A percentile compares a stretch with the other conserved stretches of the same genome.
Conservation (phyloP, 176 grass and related monocot species). For the Oryza glumipatula region DNA sequence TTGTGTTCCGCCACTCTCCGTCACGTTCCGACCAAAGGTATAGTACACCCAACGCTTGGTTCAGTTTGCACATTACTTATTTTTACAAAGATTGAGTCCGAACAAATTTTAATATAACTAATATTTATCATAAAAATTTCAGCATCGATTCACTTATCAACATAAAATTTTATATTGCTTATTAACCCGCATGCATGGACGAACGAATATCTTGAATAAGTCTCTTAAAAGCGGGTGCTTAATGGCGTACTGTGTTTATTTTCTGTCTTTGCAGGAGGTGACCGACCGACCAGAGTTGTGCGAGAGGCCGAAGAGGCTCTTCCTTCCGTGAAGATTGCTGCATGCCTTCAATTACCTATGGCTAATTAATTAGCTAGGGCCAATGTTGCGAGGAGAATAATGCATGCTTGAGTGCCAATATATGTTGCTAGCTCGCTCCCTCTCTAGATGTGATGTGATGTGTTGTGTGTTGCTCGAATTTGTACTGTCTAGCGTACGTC, state of each 20-base stretch:
- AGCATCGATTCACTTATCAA: no score
- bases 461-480: not conserved
- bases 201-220: no score
- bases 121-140: no score
- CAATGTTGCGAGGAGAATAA: slow-evolving; percentile 45
- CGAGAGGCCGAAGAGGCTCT: slow-evolving; percentile 23
- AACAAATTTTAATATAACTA: no score
- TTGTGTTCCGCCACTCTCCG: not conserved
- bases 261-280: slow-evolving; percentile 27
- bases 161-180: no score
- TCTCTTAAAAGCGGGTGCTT: no score
- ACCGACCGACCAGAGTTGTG: not conserved
- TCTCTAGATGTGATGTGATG: not conserved
- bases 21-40: slow-evolving; percentile 32
- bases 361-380: not conserved
- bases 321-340: no score
- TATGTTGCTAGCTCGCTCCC: not conserved
- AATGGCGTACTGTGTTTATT: not conserved
- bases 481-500: not conserved
- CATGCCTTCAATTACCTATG: not conserved
- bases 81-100: no score
- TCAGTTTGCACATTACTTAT: not conserved
- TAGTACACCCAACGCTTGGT: not conserved
- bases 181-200: not conserved
- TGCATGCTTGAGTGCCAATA: slow-evolving; percentile 1